phyloP scores from a whole-genome alignment of 2,329 filamentous ascomycete species.

The Alternaria hordeiaustralica region DNA sequence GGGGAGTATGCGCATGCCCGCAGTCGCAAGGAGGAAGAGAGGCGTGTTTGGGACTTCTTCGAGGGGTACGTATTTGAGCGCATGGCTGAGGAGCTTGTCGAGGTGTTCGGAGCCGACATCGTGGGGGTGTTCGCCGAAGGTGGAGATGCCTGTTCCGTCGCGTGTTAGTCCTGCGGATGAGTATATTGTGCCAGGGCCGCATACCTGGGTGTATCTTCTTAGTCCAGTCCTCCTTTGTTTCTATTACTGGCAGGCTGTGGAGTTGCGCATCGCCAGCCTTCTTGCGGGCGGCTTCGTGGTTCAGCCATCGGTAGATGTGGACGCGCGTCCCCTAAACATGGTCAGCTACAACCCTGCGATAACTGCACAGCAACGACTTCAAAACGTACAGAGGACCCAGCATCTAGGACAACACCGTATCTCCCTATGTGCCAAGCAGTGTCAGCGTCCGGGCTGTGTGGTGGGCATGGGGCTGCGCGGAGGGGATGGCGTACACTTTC shows the following conservation, averaged over 20 bases:
- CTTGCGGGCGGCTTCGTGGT: constrained; percentile 70
- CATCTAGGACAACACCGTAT: constrained; percentile 96
- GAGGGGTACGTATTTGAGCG: constrained; percentile 76
- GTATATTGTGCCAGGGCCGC: background rate
- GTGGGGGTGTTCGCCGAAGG: constrained; percentile 79
- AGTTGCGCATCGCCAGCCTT: constrained; percentile 66
- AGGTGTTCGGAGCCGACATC: constrained; percentile 84
- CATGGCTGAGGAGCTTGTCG: constrained; percentile 79
- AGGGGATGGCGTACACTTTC: constrained; percentile 49
- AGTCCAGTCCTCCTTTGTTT: constrained; percentile 85
- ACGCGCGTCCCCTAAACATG: constrained; percentile 75
- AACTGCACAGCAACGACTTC: background rate
- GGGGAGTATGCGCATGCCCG: constrained; percentile 88
- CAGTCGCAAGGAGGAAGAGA: constrained; percentile 93
- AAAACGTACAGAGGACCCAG: constrained; percentile 80
- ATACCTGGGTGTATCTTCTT: constrained; percentile 91
- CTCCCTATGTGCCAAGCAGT: constrained; percentile 53
- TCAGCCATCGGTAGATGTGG: constrained; percentile 93
- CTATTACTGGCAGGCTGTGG: constrained; percentile 75
- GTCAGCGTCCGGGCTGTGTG: constrained; percentile 27
- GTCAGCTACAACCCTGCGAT: constrained; percentile 24
- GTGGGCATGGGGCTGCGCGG: constrained; percentile 13
- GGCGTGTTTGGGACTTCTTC: constrained; percentile 83
- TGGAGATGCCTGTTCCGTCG: constrained; percentile 69
- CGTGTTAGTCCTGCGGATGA: constrained; percentile 15